Evolutionary conservation across 257 asterid species (phyloP), one percentile per base, ranked within the genome.

Genomic region (Paulownia fortunei): DNA sequence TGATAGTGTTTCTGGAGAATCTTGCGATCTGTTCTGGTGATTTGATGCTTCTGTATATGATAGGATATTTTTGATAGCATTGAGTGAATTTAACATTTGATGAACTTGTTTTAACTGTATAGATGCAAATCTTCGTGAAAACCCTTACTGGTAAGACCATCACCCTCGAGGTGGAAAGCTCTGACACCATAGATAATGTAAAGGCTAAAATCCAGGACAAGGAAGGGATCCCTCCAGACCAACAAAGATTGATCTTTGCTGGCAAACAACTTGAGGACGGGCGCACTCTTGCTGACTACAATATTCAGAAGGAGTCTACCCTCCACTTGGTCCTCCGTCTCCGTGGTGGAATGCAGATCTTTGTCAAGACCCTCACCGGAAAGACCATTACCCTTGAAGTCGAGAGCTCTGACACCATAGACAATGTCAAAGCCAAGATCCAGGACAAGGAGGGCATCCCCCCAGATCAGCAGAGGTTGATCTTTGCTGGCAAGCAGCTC

Each of bases 181-280:
- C 87, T 0, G 87, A 83, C 69, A 83, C 87, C 58, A 83, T 83
- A 11, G 87, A 83, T 21, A 83, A 83, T 1, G 87, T 83, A 0
- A 83, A 83, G 56, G 81, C 87, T 26, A 83, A 83, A 15, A 83
- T 83, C 58, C 87, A 83, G 41, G 87, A 83, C 73, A 83, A 80
- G 78, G 87, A 83, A 23, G 87, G 87, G 0, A 84, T 84, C 47
- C 87, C 87, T 1, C 87, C 83, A 0, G 87, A 84, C 46, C 88
- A 84, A 82, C 88, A 85, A 16, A 85, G 86, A 37, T 36, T 82
- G 70, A 85, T 85, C 80, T 84, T 84, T 6, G 88, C 88, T 2
- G 88, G 88, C 1, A 84, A 84, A n/a, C 88, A 84, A 13, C 86
- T 84, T 0, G 88, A 84, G 51, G 88, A 84, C 18, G 88, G 88